A percentile compares a stretch with the other conserved stretches of the same genome.
Conservation (phyloP, 139 green algal species). For the Auxenochlorella pyrenoidosa region DNA sequence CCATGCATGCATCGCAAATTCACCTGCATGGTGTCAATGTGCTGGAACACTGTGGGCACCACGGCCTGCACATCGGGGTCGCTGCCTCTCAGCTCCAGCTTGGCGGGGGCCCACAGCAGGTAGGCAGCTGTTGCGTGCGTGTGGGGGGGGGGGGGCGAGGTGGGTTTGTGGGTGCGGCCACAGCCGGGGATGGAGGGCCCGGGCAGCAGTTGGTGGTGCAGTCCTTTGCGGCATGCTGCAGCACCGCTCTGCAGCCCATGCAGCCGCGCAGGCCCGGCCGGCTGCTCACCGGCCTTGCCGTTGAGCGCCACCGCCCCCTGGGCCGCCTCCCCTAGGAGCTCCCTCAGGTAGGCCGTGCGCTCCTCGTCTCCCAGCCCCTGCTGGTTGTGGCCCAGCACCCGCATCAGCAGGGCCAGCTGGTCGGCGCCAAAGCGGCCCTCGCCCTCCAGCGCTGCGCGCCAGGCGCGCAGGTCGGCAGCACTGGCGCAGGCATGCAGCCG, state of each 20-base stretch:
- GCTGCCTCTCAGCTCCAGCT: neutral
- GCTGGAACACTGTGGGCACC: neutral
- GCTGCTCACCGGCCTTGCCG: neutral
- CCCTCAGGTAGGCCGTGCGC: neutral
- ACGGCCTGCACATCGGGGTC: neutral
- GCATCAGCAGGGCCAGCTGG: neutral
- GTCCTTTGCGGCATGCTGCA: neutral
- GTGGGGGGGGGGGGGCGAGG: neutral
- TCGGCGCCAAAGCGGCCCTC: neutral
- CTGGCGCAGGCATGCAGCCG: neutral
- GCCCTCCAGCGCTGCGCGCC: neutral
- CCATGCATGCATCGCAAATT: neutral
- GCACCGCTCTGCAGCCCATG: neutral
- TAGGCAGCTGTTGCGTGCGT: neutral
- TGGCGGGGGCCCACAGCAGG: conserved; percentile 4
- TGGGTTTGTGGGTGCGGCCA: neutral
- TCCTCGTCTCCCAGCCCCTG: neutral
- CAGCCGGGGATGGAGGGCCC: too few relatives aligned
- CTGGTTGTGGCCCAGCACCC: neutral
- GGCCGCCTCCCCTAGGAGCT: neutral
- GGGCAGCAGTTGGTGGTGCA: neutral
- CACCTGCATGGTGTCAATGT: neutral
- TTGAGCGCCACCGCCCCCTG: neutral
- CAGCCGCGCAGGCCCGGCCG: neutral
- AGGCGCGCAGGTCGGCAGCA: neutral